Percentiles rank a stretch among this genome's conserved stretches.
Evolutionary conservation across 345 rosid genomes (phyloP).

Genomic region (Microthlaspi erraticum): DNA sequence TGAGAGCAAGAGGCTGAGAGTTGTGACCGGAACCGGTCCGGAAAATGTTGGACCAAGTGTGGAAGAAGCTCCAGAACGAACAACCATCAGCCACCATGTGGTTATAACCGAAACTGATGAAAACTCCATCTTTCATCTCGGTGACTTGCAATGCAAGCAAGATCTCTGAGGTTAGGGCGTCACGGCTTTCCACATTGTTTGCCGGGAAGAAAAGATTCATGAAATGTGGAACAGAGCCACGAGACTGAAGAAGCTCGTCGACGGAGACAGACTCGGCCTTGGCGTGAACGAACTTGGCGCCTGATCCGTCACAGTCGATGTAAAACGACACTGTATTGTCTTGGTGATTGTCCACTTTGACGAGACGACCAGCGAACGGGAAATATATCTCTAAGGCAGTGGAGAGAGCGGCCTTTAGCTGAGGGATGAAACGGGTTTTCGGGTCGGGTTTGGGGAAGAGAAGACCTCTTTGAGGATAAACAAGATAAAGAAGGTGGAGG

Average conservation of each 20-base stretch:
- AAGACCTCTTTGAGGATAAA: conserved; percentile 44
- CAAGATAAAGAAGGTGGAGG: conserved; percentile 30
- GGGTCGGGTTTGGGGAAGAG: conserved; percentile 37
- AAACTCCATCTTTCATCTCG: conserved; percentile 53
- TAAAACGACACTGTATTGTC: conserved; percentile 29
- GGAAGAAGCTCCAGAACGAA: conserved; percentile 54
- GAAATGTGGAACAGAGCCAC: conserved; percentile 40
- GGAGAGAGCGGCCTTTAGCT: conserved; percentile 25
- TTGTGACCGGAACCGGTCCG: conserved; percentile 2
- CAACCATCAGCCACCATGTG: conserved; percentile 52
- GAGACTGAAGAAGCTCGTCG: conserved; percentile 32
- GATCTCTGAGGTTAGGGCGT: conserved; percentile 42
- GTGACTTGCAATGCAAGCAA: conserved; percentile 55
- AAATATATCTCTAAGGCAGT: conserved; percentile 15
- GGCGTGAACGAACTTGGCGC: conserved; percentile 47
- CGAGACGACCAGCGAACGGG: conserved; percentile 40
- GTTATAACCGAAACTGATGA: conserved; percentile 50
- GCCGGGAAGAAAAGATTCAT: conserved; percentile 43
- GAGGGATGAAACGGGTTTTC: neutral
- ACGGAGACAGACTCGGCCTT: conserved; percentile 43
- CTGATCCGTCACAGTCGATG: conserved; percentile 33
- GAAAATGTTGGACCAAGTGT: conserved; percentile 53
- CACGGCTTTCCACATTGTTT: conserved; percentile 34
- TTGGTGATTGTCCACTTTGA: conserved; percentile 24
- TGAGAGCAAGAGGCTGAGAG: conserved; percentile 27